These are phyloP conservation scores for Taphrina flavorubra DNA, from an alignment of 1,139 yeast species.

Conservation along the genomic window DNA sequence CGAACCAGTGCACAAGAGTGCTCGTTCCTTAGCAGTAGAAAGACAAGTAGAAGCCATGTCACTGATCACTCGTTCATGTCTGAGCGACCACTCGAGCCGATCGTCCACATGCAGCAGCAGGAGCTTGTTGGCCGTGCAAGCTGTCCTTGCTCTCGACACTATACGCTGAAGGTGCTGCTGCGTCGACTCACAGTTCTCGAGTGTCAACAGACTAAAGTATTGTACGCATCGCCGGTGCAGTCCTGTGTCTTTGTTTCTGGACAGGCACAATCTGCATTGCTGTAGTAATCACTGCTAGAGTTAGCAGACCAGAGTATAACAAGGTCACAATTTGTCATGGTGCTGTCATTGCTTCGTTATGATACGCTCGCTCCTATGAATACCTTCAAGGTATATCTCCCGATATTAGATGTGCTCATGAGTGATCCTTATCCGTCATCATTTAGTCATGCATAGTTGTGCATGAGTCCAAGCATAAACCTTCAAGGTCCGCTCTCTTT, in stretches of 20 bases:
- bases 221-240: too few relatives aligned
- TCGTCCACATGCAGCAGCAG: not conserved
- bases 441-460: too few relatives aligned
- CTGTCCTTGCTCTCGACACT: not conserved
- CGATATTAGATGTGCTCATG: too few relatives aligned
- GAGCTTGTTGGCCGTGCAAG: not conserved
- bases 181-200: too few relatives aligned
- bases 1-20: not conserved
- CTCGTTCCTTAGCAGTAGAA: not conserved
- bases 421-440: too few relatives aligned
- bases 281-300: not conserved
- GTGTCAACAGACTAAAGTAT: too few relatives aligned
- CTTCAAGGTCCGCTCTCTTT: not conserved
- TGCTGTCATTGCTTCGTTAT: slow-evolving; percentile 1
- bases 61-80: not conserved
- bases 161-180: not conserved
- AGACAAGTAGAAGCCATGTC: not conserved
- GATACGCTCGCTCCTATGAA: slow-evolving; percentile 1
- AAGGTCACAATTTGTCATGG: not conserved
- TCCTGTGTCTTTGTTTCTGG: too few relatives aligned
- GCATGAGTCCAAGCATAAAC: not conserved
- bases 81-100: too few relatives aligned
- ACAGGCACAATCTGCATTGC: not conserved
- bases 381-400: not conserved
- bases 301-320: not conserved